Percentiles rank a stretch among this genome's conserved stretches.
phyloP scores from a whole-genome alignment of 371 early-diverging fungal species.

The Coemansia sp. region DNA sequence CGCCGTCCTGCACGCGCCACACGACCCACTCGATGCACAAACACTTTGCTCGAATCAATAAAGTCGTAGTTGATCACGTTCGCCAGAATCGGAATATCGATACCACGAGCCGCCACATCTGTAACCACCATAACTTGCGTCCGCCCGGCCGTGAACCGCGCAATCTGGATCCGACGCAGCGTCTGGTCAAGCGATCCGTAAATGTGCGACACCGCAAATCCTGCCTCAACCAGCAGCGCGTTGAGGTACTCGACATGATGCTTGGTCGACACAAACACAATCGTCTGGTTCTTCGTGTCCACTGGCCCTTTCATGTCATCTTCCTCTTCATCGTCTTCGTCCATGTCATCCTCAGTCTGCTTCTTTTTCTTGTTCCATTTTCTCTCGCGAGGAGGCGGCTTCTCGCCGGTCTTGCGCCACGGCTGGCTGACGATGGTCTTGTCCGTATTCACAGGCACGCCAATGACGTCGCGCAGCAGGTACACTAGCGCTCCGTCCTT shows the following conservation, averaged over 20 bases:
- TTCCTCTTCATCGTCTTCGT: background rate
- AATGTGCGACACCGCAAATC: constrained; percentile 80
- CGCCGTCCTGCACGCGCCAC: constrained; percentile 94
- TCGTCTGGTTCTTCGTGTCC: constrained; percentile 62
- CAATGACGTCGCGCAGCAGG: constrained; percentile 76
- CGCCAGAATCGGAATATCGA: constrained; percentile 97
- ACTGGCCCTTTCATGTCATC: background rate
- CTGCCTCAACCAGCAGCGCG: constrained; percentile 65
- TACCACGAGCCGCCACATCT: constrained; percentile 99
- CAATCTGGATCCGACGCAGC: constrained; percentile 84
- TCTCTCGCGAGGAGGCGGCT: constrained; percentile 48
- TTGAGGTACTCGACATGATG: constrained; percentile 95
- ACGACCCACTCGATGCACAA: constrained; percentile 99
- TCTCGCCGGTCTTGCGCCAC: constrained; percentile 30
- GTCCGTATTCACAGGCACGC: constrained; percentile 60
- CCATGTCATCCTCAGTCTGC: background rate
- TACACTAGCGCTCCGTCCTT: constrained; percentile 90
- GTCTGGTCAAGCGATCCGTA: constrained; percentile 95
- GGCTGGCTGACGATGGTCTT: constrained; percentile 31
- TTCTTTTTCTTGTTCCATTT: constrained; percentile 4
- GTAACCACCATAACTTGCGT: constrained; percentile 92
- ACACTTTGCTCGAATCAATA: constrained; percentile 88
- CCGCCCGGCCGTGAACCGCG: constrained; percentile 75
- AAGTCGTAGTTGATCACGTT: constrained; percentile 98
- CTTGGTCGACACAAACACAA: constrained; percentile 93